Conservation (phyloP, 2,329 filamentous ascomycete genomes). For the Colletotrichum salicis region DNA sequence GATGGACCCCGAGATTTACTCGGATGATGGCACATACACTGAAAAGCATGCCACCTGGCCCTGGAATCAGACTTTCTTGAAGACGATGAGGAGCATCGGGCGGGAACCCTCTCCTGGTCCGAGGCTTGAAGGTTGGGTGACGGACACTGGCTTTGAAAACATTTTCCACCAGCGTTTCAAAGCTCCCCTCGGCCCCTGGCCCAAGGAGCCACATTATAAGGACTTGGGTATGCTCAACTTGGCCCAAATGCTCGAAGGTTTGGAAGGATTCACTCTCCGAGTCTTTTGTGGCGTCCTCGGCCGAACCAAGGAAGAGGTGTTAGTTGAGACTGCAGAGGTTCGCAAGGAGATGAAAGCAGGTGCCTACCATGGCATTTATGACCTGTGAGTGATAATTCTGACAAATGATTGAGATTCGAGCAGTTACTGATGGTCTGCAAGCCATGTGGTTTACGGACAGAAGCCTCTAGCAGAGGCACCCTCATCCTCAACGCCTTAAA, state of each 20-base stretch:
- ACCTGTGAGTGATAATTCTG: neutral
- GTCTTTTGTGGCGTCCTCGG: slow-evolving; percentile 45
- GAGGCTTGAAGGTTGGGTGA: slow-evolving; percentile 42
- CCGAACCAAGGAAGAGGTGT: slow-evolving; percentile 41
- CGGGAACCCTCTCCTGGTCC: slow-evolving; percentile 48
- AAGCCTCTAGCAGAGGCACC: neutral
- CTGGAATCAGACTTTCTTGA: slow-evolving; percentile 46
- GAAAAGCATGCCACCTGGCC: slow-evolving; percentile 46
- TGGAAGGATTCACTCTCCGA: slow-evolving; percentile 39
- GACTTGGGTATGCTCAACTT: slow-evolving; percentile 43
- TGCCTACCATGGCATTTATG: neutral
- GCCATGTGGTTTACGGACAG: neutral
- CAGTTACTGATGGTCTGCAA: neutral
- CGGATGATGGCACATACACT: slow-evolving; percentile 45
- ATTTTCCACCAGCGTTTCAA: slow-evolving; percentile 41
- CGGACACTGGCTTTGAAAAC: slow-evolving; percentile 49
- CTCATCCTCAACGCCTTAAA: neutral
- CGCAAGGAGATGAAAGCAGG: slow-evolving; percentile 42
- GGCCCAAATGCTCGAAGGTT: slow-evolving; percentile 35
- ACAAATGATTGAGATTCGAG: neutral
- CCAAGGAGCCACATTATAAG: slow-evolving; percentile 36
- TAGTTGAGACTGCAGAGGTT: slow-evolving; percentile 42
- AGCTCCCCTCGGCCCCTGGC: neutral
- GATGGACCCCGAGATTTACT: slow-evolving; percentile 49
- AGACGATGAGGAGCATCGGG: slow-evolving; percentile 46